Evolutionary conservation across 2,329 filamentous ascomycete species (phyloP), one percentile per base, ranked within the genome.

Genomic region (Mycosphaerella sp.): DNA sequence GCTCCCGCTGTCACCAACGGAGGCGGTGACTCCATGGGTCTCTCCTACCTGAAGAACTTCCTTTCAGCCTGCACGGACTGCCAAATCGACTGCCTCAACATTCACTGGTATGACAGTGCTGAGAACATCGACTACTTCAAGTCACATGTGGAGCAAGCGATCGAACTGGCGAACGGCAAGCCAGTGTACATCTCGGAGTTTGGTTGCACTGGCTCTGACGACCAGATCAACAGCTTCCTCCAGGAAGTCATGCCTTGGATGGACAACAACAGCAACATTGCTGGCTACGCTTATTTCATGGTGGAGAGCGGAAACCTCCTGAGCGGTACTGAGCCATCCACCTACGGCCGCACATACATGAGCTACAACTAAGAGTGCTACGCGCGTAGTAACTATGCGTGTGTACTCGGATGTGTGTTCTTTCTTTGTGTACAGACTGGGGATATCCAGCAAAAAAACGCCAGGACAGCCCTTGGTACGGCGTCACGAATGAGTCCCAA

Each of bases 141-240:
- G 60, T 56, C 66, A 39, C 80, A 84, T 68, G 65, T 85, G 52
- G 59, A 66, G 21, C 62, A 70, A n/a, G 72, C 74, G 29, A 70
- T 71, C 52, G 56, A 55, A 10, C 62, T 72, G n/a, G 66, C 65
- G 34, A 64, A 65, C 44, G 68, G 67, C 23, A 69, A 70, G 52
- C 49, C 67, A n/a, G 63, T 86, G 67, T 85, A 79, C 79, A 71
- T 86, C 53, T 84, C 81, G 53, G 83, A 86, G 75, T 86, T 85
- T 60, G 82, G 78, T 23, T 76, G 80, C 50, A 65, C 70, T 34
- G 77, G 74, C 54, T 58, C 69, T 40, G 71, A 74, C 23, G 67
- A 76, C 59, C 68, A 76, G 57, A 68, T 69, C 44, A 51, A 67
- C 58, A 57, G 57, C 36, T 84, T 83, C 74, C 70, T 86, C 54